Evolutionary conservation across 306 rosid species (phyloP).

Genomic region (Vigna trinervia): DNA sequence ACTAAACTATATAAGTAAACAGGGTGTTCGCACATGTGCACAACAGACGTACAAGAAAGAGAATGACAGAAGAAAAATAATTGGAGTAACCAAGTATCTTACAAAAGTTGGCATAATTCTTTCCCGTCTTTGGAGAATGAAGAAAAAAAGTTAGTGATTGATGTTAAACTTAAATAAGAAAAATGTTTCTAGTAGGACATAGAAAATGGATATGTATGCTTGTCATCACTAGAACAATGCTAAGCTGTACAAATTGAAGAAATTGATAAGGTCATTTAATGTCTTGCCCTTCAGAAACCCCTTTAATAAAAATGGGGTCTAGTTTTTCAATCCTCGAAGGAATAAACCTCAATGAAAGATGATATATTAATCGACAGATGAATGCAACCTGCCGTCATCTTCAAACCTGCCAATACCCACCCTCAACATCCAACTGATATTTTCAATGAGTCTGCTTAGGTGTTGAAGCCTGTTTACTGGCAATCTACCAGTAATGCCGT

Average conservation of each 20-base stretch:
- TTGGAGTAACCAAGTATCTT: slow-evolving; percentile 32
- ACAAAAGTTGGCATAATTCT: slow-evolving; percentile 39
- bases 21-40: slow-evolving; percentile 8
- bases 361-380: slow-evolving; percentile 44
- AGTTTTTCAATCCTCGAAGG: slow-evolving; percentile 50
- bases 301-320: slow-evolving; percentile 63
- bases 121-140: slow-evolving; percentile 47
- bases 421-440: slow-evolving; percentile 42
- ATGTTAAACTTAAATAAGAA: slow-evolving; percentile 48
- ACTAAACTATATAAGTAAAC: slow-evolving; percentile 14
- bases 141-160: slow-evolving; percentile 49
- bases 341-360: slow-evolving; percentile 59
- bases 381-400: slow-evolving; percentile 50
- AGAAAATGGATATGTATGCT: slow-evolving; percentile 62
- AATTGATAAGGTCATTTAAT: slow-evolving; percentile 54
- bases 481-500: slow-evolving; percentile 34
- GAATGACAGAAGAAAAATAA: slow-evolving; percentile 14
- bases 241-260: slow-evolving; percentile 77
- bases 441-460: slow-evolving; percentile 22
- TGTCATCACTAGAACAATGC: slow-evolving; percentile 76
- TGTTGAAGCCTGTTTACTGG: slow-evolving; percentile 18
- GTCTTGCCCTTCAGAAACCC: slow-evolving; percentile 61
- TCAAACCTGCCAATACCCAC: slow-evolving; percentile 47
- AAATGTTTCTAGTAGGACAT: slow-evolving; percentile 48
- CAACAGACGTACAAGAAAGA: slow-evolving; percentile 21